Percentiles rank a stretch among this genome's conserved stretches.
Conservation (phyloP, 2,329 filamentous ascomycete genomes). For the Didymella pomorum region DNA sequence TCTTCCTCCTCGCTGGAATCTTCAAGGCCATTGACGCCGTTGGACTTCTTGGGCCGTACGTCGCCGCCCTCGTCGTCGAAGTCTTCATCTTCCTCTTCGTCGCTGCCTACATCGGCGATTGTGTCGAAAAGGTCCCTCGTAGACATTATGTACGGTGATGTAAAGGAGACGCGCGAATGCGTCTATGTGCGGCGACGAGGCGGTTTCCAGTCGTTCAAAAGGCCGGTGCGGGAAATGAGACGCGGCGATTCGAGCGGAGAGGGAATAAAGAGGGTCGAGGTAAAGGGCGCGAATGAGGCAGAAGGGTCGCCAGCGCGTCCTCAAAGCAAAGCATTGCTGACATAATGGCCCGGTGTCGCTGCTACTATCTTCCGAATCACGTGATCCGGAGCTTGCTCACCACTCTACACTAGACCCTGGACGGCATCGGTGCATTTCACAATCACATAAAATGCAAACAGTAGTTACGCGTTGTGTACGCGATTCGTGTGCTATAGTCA, state of each 20-base stretch:
- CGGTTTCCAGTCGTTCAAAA: constrained; percentile 23
- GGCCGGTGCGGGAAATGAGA: constrained; percentile 17
- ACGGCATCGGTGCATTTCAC: neutral
- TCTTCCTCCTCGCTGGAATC: constrained; percentile 53
- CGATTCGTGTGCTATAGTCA: constrained; percentile 5
- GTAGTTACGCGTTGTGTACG: constrained; percentile 9
- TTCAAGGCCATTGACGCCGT: constrained; percentile 43
- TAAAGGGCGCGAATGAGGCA: constrained; percentile 30
- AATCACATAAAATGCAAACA: constrained; percentile 7
- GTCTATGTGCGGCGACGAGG: constrained; percentile 20
- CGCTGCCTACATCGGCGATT: constrained; percentile 86
- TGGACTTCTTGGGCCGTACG: constrained; percentile 34
- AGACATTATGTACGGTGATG: constrained; percentile 39
- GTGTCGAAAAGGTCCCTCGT: constrained; percentile 76
- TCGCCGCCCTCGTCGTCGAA: constrained; percentile 45
- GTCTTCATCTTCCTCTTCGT: constrained; percentile 54
- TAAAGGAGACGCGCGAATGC: constrained; percentile 40
- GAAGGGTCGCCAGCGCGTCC: constrained; percentile 31
- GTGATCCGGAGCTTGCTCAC: neutral
- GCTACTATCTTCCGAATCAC: constrained; percentile 12
- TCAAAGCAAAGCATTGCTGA: constrained; percentile 25
- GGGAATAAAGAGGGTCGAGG: constrained; percentile 24
- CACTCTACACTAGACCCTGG: constrained; percentile 1
- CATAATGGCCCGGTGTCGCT: constrained; percentile 14
- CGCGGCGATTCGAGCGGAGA: constrained; percentile 29